phyloP scores from a whole-genome alignment of 163 green algal genomes.

The Scenedesmus sp. region DNA sequence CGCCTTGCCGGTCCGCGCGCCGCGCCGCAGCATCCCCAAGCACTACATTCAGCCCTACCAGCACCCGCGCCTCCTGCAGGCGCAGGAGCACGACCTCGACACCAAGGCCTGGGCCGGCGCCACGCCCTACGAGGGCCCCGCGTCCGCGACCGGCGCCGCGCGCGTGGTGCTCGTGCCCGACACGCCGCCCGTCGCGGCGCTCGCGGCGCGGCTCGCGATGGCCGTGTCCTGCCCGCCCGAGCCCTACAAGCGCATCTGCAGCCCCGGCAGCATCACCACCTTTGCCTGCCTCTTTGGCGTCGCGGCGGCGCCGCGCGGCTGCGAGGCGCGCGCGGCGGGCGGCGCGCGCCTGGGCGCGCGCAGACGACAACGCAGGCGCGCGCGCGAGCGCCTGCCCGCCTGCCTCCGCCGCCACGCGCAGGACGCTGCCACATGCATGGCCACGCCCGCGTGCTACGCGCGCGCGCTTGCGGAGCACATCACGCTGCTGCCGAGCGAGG shows the following conservation, averaged over 20 bases:
- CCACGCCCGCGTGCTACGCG: conserved; percentile 61
- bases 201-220: conserved; percentile 52
- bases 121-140: conserved; percentile 34
- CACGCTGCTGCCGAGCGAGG: conserved; percentile 13
- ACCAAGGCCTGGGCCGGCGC: conserved; percentile 39
- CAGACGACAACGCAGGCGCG: background rate
- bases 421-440: conserved; percentile 55
- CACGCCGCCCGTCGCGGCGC: conserved; percentile 44
- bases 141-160: conserved; percentile 13
- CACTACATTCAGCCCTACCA: conserved; percentile 69
- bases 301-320: conserved; percentile 3
- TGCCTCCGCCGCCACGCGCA: no score
- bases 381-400: background rate
- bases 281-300: conserved; percentile 69
- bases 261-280: conserved; percentile 38
- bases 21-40: no score
- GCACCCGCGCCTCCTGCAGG: conserved; percentile 29
- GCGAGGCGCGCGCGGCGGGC: conserved; percentile 23
- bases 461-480: conserved; percentile 56
- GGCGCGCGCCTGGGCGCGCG: background rate
- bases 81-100: conserved; percentile 32
- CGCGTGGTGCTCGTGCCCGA: conserved; percentile 66
- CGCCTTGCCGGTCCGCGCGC: no score
- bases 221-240: conserved; percentile 50
- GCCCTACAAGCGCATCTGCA: conserved; percentile 52